Conservation (phyloP, 2,329 filamentous ascomycete genomes). For the Alternaria metachromatica region DNA sequence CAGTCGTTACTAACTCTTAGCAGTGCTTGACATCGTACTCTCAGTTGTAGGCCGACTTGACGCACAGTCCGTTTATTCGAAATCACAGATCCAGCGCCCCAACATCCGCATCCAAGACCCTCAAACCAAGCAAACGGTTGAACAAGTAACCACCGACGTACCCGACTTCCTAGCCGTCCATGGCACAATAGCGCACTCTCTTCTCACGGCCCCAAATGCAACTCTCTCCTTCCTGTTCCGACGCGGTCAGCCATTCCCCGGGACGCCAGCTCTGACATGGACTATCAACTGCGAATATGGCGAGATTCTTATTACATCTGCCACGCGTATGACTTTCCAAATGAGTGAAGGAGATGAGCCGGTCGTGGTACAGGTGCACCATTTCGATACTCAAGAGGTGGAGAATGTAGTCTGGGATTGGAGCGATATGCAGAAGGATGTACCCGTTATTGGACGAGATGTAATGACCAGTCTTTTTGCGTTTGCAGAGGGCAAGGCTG, state of each 20-base stretch:
- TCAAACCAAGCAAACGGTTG: not conserved
- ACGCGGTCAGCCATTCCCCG: constrained; percentile 22
- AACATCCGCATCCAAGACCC: not conserved
- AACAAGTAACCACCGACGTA: constrained; percentile 39
- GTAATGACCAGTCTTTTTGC: constrained; percentile 25
- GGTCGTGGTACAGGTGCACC: constrained; percentile 58
- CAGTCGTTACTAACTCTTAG: not conserved
- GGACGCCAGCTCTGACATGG: constrained; percentile 17
- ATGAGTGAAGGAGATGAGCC: constrained; percentile 39
- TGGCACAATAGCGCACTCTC: constrained; percentile 28
- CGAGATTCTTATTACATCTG: constrained; percentile 30
- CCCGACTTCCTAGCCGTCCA: constrained; percentile 55
- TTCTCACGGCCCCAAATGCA: constrained; percentile 7
- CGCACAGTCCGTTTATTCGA: constrained; percentile 5
- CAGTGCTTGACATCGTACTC: constrained; percentile 23
- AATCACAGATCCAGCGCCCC: constrained; percentile 12
- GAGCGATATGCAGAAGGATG: constrained; percentile 43
- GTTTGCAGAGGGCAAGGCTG: constrained; percentile 29
- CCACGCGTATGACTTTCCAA: constrained; percentile 26
- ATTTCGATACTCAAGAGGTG: constrained; percentile 56
- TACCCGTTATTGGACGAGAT: constrained; percentile 28
- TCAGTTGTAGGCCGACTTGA: constrained; percentile 27
- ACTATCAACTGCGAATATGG: constrained; percentile 25
- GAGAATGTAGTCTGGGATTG: constrained; percentile 54
- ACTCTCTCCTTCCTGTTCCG: constrained; percentile 20